Base-by-base conservation (phyloP, 257 asterid species). In the Rhazya stricta region DNA sequence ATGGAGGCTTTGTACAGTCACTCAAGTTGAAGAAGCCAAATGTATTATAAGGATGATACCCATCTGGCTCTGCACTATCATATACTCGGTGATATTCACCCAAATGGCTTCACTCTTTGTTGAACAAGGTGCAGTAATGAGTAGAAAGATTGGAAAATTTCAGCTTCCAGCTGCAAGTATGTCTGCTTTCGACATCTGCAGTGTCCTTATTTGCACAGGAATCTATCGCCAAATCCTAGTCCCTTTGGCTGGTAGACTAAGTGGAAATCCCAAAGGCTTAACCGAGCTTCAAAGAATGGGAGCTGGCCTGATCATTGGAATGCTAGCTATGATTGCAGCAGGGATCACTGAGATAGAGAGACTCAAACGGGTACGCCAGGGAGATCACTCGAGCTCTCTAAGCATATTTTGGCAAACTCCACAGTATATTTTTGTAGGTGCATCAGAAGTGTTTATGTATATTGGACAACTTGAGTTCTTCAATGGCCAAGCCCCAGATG, bases 251-350 rank as follows among this genome's bases (percentile, higher is more conserved):
- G 73, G 84, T 39, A 76, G 69, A 63, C 6, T 88, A 6, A 91
- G 80, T 50, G 79, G 87, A 32, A 83, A 84, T 75, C 91, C 91
- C 3, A 82, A 67, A 66, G 98, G 97, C 27, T 58, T 89, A 34
- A 86, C 91, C 0, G 94, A 89, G 85, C 95, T 93, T 69, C 97
- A 89, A 62, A 82, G 98, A 61, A 93, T 93, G 96, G 98, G 98
- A 1, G 83, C 83, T 15, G 96, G 98, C 16, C 85, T 93, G 4
- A 30, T 91, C 34, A 88, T 93, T 61, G 95, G 89, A 50, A 74
- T 89, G 83, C 56, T 91, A 41, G 86, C 94, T 0, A 91, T 91
- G 96, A 46, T 89, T 62, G 91, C 92, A 21, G 97, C 97, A 0
- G 96, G 91, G 0, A 0, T 87, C 1, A 88, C 92, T 0, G 96